A percentile compares a stretch with the other conserved stretches of the same genome.
These are phyloP conservation scores for Chimonanthus praecox DNA, from an alignment of 164 flowering plant species.

Conservation along the genomic window DNA sequence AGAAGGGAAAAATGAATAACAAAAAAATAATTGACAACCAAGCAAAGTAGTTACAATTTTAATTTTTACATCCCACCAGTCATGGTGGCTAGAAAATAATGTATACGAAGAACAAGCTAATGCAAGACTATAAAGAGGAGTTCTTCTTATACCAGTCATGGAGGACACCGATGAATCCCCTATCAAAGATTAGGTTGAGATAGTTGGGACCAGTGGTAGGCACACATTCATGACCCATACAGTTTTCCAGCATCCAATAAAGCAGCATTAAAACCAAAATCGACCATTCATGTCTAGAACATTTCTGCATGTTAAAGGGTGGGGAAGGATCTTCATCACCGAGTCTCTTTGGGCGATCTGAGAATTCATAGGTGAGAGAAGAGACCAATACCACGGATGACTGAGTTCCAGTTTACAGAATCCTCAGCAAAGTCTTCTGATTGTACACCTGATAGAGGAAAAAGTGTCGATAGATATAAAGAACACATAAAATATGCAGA, in stretches of 20 bases:
- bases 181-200: conserved; percentile 82
- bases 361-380: conserved; percentile 88
- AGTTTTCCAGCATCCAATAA: conserved; percentile 64
- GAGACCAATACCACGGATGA: conserved; percentile 81
- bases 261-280: conserved; percentile 81
- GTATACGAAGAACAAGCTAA: neutral
- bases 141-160: conserved; percentile 86
- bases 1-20: neutral
- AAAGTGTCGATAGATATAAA: neutral
- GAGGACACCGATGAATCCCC: conserved; percentile 82
- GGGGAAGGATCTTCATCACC: conserved; percentile 99
- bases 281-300: conserved; percentile 97
- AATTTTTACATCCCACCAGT: neutral
- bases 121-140: neutral
- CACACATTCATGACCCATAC: conserved; percentile 99
- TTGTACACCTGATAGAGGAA: conserved; percentile 43
- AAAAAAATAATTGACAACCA: too few species aligned
- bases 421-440: conserved; percentile 73
- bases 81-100: neutral
- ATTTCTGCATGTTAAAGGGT: conserved; percentile 94
- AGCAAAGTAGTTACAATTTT: neutral
- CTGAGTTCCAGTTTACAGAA: conserved; percentile 44
- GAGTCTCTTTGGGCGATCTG: conserved; percentile 99
- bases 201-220: conserved; percentile 67
- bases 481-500: neutral